Percentiles rank a stretch among this genome's conserved stretches.
Conservation (phyloP, 202 grass and related monocot genomes). For the Cymbopogon flexuosus region DNA sequence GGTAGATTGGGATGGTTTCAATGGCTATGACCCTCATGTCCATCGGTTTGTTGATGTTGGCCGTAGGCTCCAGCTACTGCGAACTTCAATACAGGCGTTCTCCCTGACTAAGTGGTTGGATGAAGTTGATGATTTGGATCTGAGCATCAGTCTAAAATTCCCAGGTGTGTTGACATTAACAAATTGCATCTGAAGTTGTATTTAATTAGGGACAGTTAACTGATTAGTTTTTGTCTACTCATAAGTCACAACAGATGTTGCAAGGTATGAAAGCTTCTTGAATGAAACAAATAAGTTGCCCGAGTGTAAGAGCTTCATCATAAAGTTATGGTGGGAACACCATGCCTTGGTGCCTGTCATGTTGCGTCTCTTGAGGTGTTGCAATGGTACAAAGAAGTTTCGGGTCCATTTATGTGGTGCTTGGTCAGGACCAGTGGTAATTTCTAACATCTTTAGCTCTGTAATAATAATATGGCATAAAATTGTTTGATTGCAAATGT, state of each 20-base stretch:
- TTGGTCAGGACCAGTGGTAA: no score
- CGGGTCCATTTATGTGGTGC: no score
- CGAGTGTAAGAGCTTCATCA: neutral
- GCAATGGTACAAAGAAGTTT: no score
- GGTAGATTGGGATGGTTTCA: no score
- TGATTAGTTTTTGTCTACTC: neutral
- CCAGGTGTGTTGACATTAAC: neutral
- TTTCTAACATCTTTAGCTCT: no score
- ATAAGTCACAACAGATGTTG: neutral
- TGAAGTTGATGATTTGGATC: neutral
- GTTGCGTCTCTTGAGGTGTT: neutral
- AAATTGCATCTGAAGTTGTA: neutral
- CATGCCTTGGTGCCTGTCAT: neutral
- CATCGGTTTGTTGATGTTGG: no score
- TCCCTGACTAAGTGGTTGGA: neutral
- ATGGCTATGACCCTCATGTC: no score
- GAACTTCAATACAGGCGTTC: no score
- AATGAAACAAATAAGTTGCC: neutral
- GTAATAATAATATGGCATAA: no score
- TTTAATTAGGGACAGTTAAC: neutral
- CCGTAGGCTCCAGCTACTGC: no score
- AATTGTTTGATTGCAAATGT: no score
- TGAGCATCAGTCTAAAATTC: neutral
- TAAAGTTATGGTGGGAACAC: accelerated
- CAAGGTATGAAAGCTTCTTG: neutral